Percentiles rank a stretch among this genome's conserved stretches.
Evolutionary conservation across 805 yeast genomes (phyloP).

Genomic region (Wickerhamiella dianesei): DNA sequence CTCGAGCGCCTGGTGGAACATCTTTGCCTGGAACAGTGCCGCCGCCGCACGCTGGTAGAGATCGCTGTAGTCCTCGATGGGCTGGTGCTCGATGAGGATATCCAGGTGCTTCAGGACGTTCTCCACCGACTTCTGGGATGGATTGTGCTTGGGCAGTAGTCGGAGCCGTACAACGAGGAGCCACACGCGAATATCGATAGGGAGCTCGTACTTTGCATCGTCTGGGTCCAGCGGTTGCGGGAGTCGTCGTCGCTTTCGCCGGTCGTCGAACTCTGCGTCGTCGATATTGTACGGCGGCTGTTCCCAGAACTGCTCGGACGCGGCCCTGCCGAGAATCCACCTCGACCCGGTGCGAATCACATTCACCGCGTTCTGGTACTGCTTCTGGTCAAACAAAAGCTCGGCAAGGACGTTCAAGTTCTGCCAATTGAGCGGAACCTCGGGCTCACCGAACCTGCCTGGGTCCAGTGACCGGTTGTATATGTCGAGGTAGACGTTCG

Average conservation of each 20-base stretch:
- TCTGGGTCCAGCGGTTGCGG: conserved; percentile 2
- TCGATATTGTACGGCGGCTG: conserved; percentile 31
- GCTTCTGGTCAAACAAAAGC: conserved; percentile 41
- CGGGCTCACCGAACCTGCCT: conserved; percentile 19
- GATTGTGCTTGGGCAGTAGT: conserved; percentile 25
- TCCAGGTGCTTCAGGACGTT: conserved; percentile 66
- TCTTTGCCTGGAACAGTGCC: conserved; percentile 53
- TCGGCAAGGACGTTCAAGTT: conserved; percentile 76
- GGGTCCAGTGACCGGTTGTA: conserved; percentile 15
- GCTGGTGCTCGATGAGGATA: conserved; percentile 41
- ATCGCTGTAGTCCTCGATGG: conserved; percentile 49
- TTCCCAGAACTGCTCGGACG: conserved; percentile 53
- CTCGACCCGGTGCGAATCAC: conserved; percentile 60
- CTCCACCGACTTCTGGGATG: conserved; percentile 30
- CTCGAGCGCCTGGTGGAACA: conserved; percentile 61
- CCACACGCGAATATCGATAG: conserved; percentile 78
- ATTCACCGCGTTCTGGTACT: conserved; percentile 28
- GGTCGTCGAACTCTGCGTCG: conserved; percentile 74
- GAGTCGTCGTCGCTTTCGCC: conserved; percentile 29
- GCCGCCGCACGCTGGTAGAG: conserved; percentile 64
- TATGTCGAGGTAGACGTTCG: conserved; percentile 12
- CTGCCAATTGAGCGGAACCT: conserved; percentile 60
- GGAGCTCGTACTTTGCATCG: conserved; percentile 34
- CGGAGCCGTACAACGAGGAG: conserved; percentile 62
- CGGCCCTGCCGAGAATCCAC: conserved; percentile 62